Base-by-base conservation (phyloP, 371 early-diverging fungal species). In the Synchytrium microbalum region DNA sequence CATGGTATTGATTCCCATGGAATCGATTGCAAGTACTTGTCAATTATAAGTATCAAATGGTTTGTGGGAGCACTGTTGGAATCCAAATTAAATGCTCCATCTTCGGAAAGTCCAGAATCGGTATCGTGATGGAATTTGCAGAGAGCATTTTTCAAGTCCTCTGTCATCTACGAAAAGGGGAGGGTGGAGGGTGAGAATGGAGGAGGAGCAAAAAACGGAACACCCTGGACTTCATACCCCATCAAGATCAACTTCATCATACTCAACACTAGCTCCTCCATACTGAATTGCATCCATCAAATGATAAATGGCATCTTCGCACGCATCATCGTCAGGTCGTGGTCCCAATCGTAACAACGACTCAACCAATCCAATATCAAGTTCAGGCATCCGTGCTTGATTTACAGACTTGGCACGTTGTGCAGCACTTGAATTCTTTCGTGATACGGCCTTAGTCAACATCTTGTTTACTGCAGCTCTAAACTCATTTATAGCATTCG, bases 1-100 rank as follows among this genome's bases (percentile, higher is more conserved):
- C 75, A 72, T 0, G 92, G 90, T 58, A 92, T 66, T 46, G 84
- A 86, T 71, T 96, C 96, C 84, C 93, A 87, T 0, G 96, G 96
- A 2, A 94, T 72, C 61, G 72, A 75, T 63, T 93, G 92, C 0
- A 86, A 69, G 64, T 89, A 74, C 64, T 88, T 90, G 69, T 94
- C 95, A 33, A 89, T 76, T 2, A 93, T 84, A 52, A 96, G 69
- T 32, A 96, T 84, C 8, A 88, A 68, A 70, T 93, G 92, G 5
- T 73, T 74, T 32, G 32, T 57, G 38, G 31, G 29, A 54, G 60
- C 60, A 2, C 56, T 0, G 27, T 14, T 30, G 10, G 46, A 38
- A 19, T 38, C 46, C 46, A 32, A 57, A 33, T 61, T n/a, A 19
- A 25, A 27, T 46, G 54, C 29, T 51, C 16, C 1, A 19, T 63